Conservation (phyloP, 225 moss, liverwort and hornwort species). For the Anthoceros angustus region DNA sequence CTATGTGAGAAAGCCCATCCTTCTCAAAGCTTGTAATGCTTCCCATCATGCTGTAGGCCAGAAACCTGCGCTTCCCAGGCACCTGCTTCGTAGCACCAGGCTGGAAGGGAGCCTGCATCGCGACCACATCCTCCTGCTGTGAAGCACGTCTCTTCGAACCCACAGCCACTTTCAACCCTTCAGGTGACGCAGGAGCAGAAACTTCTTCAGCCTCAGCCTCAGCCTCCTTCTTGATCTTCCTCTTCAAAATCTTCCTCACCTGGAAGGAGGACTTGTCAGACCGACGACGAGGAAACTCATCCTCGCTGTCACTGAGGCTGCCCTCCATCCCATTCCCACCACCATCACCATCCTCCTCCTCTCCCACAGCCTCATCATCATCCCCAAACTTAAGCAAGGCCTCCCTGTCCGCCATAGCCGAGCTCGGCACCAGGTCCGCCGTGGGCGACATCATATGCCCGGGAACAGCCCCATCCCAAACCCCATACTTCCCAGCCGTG, state of each 20-base stretch:
- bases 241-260: not conserved
- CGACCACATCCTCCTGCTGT: slow-evolving; percentile 6
- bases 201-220: not conserved
- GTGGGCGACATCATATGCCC: slow-evolving; percentile 25
- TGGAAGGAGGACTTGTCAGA: not conserved
- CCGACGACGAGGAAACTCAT: not conserved
- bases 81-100: slow-evolving; percentile 49
- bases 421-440: slow-evolving; percentile 11
- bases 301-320: not conserved
- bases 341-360: slow-evolving; percentile 11
- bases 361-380: slow-evolving; percentile 14
- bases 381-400: slow-evolving; percentile 25
- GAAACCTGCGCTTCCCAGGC: slow-evolving; percentile 43
- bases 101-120: slow-evolving; percentile 54
- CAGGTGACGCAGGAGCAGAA: not conserved
- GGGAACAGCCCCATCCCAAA: slow-evolving; percentile 29
- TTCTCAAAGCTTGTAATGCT: slow-evolving; percentile 56
- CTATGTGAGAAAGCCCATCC: slow-evolving; percentile 64
- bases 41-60: slow-evolving; percentile 77
- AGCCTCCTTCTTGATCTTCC: not conserved
- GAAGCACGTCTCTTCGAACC: not conserved
- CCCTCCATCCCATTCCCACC: slow-evolving; percentile 4
- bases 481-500: slow-evolving; percentile 21
- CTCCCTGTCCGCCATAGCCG: slow-evolving; percentile 17
- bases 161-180: not conserved